Conservation (phyloP, 1,284 basidiomycete genomes). For the Stygiomarasmius scandens region DNA sequence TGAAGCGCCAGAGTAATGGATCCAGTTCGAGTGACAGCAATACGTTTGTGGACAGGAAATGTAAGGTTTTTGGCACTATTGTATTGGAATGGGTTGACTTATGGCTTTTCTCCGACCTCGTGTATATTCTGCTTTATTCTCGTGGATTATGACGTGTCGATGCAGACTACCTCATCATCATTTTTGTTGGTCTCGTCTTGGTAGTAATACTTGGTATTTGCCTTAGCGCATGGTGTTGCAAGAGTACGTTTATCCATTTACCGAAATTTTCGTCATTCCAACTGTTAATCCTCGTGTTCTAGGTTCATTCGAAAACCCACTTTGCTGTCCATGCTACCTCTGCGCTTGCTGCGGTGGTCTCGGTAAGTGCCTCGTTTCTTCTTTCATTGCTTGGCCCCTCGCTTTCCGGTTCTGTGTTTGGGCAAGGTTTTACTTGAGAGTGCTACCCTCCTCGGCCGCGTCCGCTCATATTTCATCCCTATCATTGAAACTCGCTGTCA, state of each 20-base stretch:
- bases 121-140: background rate
- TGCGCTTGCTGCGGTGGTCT: slow-evolving; percentile 69
- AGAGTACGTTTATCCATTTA: slow-evolving; percentile 33
- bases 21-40: slow-evolving; percentile 22
- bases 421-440: too few species aligned
- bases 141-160: background rate
- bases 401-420: background rate
- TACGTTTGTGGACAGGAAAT: slow-evolving; percentile 40
- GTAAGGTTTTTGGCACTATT: slow-evolving; percentile 31
- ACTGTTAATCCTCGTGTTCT: slow-evolving; percentile 4
- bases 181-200: slow-evolving; percentile 57
- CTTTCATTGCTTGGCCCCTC: background rate
- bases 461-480: background rate
- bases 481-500: background rate
- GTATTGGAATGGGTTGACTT: too few species aligned
- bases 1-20: slow-evolving; percentile 32
- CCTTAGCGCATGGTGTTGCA: slow-evolving; percentile 63
- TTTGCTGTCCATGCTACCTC: slow-evolving; percentile 65
- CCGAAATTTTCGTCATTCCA: background rate
- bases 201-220: slow-evolving; percentile 53
- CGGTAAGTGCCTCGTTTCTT: slow-evolving; percentile 39
- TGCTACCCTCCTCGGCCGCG: slow-evolving; percentile 17
- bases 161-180: slow-evolving; percentile 54
- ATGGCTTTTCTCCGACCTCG: background rate
- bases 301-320: slow-evolving; percentile 61